phyloP scores from a whole-genome alignment of 2,329 filamentous ascomycete species.

The Aspergillus sclerotialis region DNA sequence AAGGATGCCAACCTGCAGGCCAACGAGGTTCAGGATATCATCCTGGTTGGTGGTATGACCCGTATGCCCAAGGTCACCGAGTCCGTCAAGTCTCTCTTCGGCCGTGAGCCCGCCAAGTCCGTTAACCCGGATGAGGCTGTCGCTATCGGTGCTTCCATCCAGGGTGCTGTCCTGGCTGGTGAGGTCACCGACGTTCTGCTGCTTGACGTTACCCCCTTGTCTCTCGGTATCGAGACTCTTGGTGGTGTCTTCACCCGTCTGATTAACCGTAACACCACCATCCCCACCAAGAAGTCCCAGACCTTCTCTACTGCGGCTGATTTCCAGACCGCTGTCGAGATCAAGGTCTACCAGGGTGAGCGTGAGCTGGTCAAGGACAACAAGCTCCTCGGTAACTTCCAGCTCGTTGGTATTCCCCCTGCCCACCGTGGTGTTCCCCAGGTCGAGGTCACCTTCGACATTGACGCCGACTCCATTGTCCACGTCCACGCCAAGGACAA shows the following conservation, averaged over 20 bases:
- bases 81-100: conserved; percentile 94
- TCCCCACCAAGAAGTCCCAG: conserved; percentile 98
- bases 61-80: conserved; percentile 98
- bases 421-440: conserved; percentile 95
- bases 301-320: conserved; percentile 96
- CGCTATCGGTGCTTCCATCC: conserved; percentile 92
- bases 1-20: conserved; percentile 89
- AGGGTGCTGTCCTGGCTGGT: conserved; percentile 92
- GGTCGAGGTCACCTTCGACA: conserved; percentile 97
- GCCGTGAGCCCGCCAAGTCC: conserved; percentile 92
- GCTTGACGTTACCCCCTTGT: conserved; percentile 91
- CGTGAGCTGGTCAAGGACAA: conserved; percentile 98
- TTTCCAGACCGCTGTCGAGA: conserved; percentile 97
- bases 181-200: conserved; percentile 94
- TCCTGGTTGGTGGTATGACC: conserved; percentile 97
- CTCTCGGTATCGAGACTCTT: conserved; percentile 96
- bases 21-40: conserved; percentile 95
- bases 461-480: conserved; percentile 95
- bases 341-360: conserved; percentile 99
- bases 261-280: conserved; percentile 99
- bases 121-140: conserved; percentile 99
- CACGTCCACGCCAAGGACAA: conserved; percentile 99
- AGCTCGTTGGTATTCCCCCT: conserved; percentile 93
- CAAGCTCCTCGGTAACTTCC: conserved; percentile 98
- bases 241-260: conserved; percentile 96